Base-by-base conservation (phyloP, 805 yeast species). In the Lipomyces spencermartinsiae region DNA sequence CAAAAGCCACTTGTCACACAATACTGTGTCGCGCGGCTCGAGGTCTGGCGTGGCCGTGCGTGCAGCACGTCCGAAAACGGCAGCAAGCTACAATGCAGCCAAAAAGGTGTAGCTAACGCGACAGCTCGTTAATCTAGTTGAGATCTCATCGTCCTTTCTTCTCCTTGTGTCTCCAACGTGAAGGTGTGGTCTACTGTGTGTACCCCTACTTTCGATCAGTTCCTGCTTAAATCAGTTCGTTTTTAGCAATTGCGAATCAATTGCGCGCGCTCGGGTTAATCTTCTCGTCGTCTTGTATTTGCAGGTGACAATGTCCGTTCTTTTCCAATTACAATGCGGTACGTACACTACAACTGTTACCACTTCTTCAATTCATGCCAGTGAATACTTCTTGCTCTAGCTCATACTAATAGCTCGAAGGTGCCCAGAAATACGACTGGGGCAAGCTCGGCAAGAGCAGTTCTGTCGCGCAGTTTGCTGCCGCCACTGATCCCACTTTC, bases 391-490 rank as follows among this genome's bases (percentile, higher is more conserved):
- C 12, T 39, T 16, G n/a, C 12, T 39, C n/a, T 3, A 25, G 6
- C 7, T 53, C 49, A 2, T 39, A 39, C n/a, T 16, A 14, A 12
- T 39, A 25, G 29, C 29, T 25, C 29, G 49, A 12, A 68, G 71
- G 71, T 25, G 71, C 71, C 10, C 71, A 68, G 57, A 49, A 60
- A 39, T 68, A 68, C 37, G 71, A 58, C 55, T 68, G 71, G 71
- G 85, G 86, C 58, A 94, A 93, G 76, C 79, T 92, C 65, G 99
- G 99, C 12, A 58, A 88, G 6, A 73, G 86, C 6, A 91, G 97
- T 19, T 90, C 97, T 8, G 99, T 93, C 62, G 99, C 99, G 3
- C 89, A 85, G 77, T 94, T 87, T 77, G 96, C 97, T 56, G 83
- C 88, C 49, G 82, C 83, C 62, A 87, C 96, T 57, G 88, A 90